Base-by-base conservation (phyloP, 2,329 filamentous ascomycete species). In the Clathrospora elynae region DNA sequence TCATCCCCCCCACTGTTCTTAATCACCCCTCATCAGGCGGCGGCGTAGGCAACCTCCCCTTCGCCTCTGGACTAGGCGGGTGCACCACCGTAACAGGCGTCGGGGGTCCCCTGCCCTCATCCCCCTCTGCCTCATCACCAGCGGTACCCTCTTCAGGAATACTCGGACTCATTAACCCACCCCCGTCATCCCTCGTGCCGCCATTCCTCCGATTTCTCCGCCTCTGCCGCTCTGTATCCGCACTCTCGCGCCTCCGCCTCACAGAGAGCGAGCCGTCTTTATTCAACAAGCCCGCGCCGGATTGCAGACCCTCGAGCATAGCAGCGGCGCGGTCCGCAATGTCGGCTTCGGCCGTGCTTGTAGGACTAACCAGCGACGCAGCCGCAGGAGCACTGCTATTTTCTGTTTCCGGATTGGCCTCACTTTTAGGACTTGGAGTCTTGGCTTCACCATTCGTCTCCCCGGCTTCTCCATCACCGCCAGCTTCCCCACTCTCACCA, bases 291-390 rank as follows among this genome's bases (percentile, higher is more conserved):
- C 50, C 71, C 28, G 82, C 82, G 28, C 83, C 78, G 11, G 35
- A 40, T 45, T 90, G 82, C 70, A 96, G 85, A 31, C 90, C 90
- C 64, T 95, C 88, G 19, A 97, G 76, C 67, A 96, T 75, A 52
- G 85, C 82, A 1, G 90, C 90, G 2, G 92, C 91, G 37, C 90
- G 83, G 57, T 91, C 87, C 3, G 90, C 91, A 18, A 97, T 84
- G 53, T 95, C 90, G 28, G 77, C 75, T 28, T 54, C 51, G 9
- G 47, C 26, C n/a, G 50, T 31, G 4, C 32, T 31, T 2, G 45
- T n/a, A n/a, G n/a, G n/a, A n/a, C n/a, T n/a, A n/a, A n/a, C n/a
- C 35, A 2, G 49, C 25, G 41, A 80, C 77, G 3, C 70, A 6
- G 72, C 66, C 68, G n/a, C 59, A 61, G 17, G 68, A 61, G 44